phyloP scores from a whole-genome alignment of 2,329 filamentous ascomycete species.

The Hypoxylon sp. region DNA sequence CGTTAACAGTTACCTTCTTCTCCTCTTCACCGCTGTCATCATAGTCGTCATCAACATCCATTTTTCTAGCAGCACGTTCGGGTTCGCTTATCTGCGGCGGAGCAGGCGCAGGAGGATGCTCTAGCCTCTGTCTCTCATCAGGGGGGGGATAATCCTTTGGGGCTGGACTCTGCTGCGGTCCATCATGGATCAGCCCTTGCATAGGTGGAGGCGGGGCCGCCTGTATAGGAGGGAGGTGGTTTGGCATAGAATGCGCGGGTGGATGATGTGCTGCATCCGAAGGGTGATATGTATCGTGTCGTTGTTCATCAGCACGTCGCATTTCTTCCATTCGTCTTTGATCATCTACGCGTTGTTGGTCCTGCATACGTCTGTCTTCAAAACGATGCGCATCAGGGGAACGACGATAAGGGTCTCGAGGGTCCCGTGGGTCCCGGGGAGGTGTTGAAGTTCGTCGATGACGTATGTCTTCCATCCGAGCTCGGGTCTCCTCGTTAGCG shows the following conservation, averaged over 20 bases:
- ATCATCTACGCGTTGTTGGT: slow-evolving; percentile 66
- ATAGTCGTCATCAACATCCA: slow-evolving; percentile 98
- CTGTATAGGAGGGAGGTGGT: slow-evolving; percentile 75
- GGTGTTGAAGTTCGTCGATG: slow-evolving; percentile 85
- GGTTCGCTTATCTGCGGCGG: slow-evolving; percentile 77
- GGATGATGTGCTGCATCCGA: slow-evolving; percentile 93
- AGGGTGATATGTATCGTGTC: slow-evolving; percentile 88
- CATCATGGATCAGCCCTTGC: slow-evolving; percentile 68
- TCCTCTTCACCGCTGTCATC: slow-evolving; percentile 95
- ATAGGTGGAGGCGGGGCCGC: slow-evolving; percentile 70
- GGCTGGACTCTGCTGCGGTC: slow-evolving; percentile 60
- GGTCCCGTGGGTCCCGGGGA: slow-evolving; percentile 11
- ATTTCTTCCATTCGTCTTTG: slow-evolving; percentile 73
- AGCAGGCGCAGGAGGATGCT: slow-evolving; percentile 61
- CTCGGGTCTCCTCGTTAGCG: slow-evolving; percentile 88
- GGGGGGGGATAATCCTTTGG: slow-evolving; percentile 68
- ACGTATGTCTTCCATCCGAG: slow-evolving; percentile 86
- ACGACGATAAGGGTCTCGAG: slow-evolving; percentile 78
- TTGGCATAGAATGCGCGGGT: slow-evolving; percentile 71
- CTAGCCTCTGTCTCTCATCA: slow-evolving; percentile 71
- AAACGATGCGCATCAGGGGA: slow-evolving; percentile 80
- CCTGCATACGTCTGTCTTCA: slow-evolving; percentile 75
- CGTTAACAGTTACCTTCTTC: slow-evolving; percentile 67
- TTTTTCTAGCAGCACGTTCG: slow-evolving; percentile 86
- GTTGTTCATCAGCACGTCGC: slow-evolving; percentile 71